Conservation (phyloP, 2,329 filamentous ascomycete species). For the Fusarium burgessii region DNA sequence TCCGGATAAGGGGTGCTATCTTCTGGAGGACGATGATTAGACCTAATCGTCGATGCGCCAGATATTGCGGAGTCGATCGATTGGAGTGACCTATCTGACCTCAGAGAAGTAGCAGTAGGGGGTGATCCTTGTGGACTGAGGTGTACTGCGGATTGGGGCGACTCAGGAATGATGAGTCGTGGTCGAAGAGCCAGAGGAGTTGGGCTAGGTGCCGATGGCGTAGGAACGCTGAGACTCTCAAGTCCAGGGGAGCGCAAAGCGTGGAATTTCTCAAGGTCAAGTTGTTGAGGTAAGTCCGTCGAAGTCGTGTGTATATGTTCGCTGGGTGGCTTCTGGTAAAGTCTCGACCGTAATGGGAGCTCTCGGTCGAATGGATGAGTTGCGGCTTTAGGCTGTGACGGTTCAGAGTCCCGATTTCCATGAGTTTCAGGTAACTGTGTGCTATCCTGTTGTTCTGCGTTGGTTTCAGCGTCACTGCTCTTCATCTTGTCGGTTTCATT, state of each 20-base stretch:
- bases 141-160: constrained; percentile 16
- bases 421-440: background rate
- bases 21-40: constrained; percentile 47
- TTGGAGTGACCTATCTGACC: background rate
- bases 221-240: constrained; percentile 37
- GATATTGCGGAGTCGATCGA: constrained; percentile 27
- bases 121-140: constrained; percentile 4
- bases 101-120: background rate
- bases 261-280: background rate
- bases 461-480: background rate
- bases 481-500: background rate
- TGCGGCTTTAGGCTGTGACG: background rate
- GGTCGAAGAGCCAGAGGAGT: constrained; percentile 49
- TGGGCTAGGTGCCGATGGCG: constrained; percentile 52
- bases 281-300: constrained; percentile 4
- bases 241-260: background rate
- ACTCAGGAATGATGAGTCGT: constrained; percentile 46
- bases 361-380: constrained; percentile 2
- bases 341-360: background rate
- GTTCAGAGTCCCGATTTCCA: background rate
- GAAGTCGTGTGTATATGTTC: background rate
- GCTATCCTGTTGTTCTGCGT: background rate
- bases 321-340: background rate
- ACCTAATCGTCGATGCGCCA: constrained; percentile 43
- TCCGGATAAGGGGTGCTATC: constrained; percentile 49